Conservation (phyloP, 1,284 basidiomycete genomes). For the Vanrija pseudolonga region DNA sequence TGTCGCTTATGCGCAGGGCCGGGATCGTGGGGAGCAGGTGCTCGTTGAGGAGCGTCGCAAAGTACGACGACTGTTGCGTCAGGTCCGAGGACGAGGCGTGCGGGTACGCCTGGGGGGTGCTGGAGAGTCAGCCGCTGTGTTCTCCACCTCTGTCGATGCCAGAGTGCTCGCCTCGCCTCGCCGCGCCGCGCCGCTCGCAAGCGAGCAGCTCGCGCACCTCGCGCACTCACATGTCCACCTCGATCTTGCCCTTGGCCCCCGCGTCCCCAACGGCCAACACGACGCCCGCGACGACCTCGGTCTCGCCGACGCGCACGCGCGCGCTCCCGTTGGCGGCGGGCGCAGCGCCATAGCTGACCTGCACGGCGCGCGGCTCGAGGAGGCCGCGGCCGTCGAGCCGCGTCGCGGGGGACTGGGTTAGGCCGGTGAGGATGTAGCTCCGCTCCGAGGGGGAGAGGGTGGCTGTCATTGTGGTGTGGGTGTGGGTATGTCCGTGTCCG, state of each 20-base stretch:
- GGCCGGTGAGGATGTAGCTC: constrained; percentile 44
- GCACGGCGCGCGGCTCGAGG: constrained; percentile 32
- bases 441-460: constrained; percentile 45
- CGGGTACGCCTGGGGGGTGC: constrained; percentile 47
- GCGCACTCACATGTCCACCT: constrained; percentile 50
- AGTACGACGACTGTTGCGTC: constrained; percentile 30
- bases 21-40: constrained; percentile 46
- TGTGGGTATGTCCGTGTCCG: too few relatives aligned
- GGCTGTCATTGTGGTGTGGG: constrained; percentile 8
- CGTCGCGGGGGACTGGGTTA: constrained; percentile 32
- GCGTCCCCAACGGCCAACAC: constrained; percentile 44
- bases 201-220: too few relatives aligned
- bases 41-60: constrained; percentile 34
- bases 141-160: too few relatives aligned
- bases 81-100: constrained; percentile 20
- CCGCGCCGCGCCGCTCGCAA: neutral
- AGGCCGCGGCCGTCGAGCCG: constrained; percentile 39
- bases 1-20: constrained; percentile 29
- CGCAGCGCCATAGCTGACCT: constrained; percentile 41
- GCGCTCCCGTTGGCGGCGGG: constrained; percentile 47
- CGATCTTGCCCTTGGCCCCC: constrained; percentile 25
- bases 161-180: neutral
- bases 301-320: constrained; percentile 36
- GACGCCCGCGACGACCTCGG: constrained; percentile 46
- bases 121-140: constrained; percentile 10